A percentile compares a stretch with the other conserved stretches of the same genome.
Evolutionary conservation across 495 filamentous ascomycete genomes (phyloP).

Genomic region (Neurospora sp.): DNA sequence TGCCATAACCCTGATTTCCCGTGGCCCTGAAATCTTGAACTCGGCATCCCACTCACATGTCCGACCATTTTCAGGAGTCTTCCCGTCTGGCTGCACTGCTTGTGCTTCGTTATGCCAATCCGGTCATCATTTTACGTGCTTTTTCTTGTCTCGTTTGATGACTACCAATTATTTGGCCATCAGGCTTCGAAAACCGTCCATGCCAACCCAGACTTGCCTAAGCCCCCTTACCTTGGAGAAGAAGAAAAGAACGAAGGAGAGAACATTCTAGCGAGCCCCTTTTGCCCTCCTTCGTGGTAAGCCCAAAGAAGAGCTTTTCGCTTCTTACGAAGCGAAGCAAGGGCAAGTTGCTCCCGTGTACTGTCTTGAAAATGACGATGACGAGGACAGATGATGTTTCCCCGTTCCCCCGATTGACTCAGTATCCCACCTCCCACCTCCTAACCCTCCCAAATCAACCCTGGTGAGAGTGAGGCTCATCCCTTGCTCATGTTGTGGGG

Average conservation of each 20-base stretch:
- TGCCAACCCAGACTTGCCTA: background rate
- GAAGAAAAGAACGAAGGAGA: background rate
- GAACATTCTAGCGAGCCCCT: background rate
- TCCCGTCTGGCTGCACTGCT: background rate
- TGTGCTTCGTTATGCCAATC: background rate
- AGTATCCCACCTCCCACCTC: background rate
- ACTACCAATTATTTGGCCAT: background rate
- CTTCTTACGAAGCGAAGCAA: background rate
- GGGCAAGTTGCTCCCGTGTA: background rate
- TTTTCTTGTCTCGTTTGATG: background rate
- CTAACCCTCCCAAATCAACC: background rate
- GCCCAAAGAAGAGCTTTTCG: background rate
- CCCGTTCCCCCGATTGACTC: background rate
- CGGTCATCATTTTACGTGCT: background rate
- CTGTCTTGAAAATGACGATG: background rate
- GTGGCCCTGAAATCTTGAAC: background rate
- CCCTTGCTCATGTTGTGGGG: background rate
- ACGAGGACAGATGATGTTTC: background rate
- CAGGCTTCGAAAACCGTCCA: background rate
- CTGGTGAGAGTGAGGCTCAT: background rate
- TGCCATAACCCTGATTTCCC: background rate
- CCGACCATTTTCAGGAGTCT: background rate
- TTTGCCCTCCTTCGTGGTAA: background rate
- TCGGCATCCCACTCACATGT: background rate
- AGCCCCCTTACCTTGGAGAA: background rate